Percentiles rank a stretch among this genome's conserved stretches.
phyloP scores from a whole-genome alignment of 2,329 filamentous ascomycete species.

The Macrophomina phaseolina region DNA sequence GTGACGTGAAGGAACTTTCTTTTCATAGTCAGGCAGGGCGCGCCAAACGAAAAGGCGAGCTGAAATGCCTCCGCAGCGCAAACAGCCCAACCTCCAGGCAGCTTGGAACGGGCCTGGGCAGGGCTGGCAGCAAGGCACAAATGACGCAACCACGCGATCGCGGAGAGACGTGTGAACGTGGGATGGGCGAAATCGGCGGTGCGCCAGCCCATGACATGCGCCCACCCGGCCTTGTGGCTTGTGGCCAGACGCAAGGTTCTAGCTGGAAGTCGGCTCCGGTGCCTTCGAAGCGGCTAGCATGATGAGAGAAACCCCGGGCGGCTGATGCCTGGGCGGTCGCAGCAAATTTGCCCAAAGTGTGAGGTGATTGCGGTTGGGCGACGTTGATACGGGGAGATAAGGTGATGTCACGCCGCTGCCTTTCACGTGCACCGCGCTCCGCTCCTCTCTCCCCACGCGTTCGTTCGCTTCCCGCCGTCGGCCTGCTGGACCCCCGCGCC shows the following conservation, averaged over 20 bases:
- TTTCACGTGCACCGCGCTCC: neutral
- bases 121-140: neutral
- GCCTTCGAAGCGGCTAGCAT: neutral
- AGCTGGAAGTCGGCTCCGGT: neutral
- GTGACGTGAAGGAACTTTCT: constrained; percentile 6
- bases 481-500: neutral
- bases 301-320: too few relatives aligned
- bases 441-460: constrained; percentile 8
- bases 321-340: neutral
- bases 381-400: constrained; percentile 10
- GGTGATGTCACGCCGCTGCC: constrained; percentile 18
- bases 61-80: neutral
- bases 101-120: neutral
- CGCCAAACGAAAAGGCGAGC: neutral
- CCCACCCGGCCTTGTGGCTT: neutral
- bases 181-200: neutral
- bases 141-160: constrained; percentile 17
- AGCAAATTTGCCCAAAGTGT: constrained; percentile 12
- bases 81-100: neutral
- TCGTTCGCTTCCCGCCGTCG: neutral
- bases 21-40: neutral
- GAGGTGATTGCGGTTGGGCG: constrained; percentile 4
- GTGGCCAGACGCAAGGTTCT: neutral
- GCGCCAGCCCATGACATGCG: neutral
- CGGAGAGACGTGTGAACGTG: neutral